Conservation (phyloP, 768 basidiomycete species). For the Xerocomus spinulosus region DNA sequence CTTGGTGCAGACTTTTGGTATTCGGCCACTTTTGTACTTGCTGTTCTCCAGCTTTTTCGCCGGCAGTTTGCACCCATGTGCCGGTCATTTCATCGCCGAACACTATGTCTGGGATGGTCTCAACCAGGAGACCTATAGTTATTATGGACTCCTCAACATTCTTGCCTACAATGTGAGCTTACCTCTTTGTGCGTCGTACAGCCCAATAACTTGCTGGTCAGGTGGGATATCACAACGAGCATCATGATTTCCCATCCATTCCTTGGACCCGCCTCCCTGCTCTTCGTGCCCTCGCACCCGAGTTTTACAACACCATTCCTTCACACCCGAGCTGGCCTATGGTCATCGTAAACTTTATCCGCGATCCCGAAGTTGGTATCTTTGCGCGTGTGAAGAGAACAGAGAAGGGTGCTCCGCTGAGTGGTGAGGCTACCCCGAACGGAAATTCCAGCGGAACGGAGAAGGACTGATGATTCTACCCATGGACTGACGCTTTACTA, state of each 20-base stretch:
- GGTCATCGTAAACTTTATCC: slow-evolving; percentile 91
- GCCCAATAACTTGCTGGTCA: slow-evolving; percentile 25
- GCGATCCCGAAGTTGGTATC: slow-evolving; percentile 83
- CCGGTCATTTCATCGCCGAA: slow-evolving; percentile 97
- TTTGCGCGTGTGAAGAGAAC: slow-evolving; percentile 83
- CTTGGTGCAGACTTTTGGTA: slow-evolving; percentile 48
- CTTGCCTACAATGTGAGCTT: slow-evolving; percentile 88
- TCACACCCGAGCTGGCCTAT: slow-evolving; percentile 92
- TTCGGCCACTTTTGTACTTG: slow-evolving; percentile 68
- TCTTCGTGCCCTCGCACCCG: slow-evolving; percentile 78
- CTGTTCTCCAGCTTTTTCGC: slow-evolving; percentile 92
- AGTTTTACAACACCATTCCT: slow-evolving; percentile 87
- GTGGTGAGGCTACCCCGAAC: slow-evolving; percentile 16
- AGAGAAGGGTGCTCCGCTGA: slow-evolving; percentile 32
- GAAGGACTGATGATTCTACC: slow-evolving; percentile 12
- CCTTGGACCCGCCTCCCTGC: slow-evolving; percentile 91
- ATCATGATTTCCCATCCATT: slow-evolving; percentile 97
- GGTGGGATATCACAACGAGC: slow-evolving; percentile 99
- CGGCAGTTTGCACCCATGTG: slow-evolving; percentile 91
- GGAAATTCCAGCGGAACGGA: slow-evolving; percentile 6
- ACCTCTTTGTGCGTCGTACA: not conserved
- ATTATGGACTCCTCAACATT: slow-evolving; percentile 88
- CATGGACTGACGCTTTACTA: slow-evolving; percentile 9
- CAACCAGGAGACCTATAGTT: slow-evolving; percentile 93
- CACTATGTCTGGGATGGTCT: slow-evolving; percentile 93